Evolutionary conservation across 2,329 filamentous ascomycete species (phyloP).

Genomic region (Colletotrichum somersetense): DNA sequence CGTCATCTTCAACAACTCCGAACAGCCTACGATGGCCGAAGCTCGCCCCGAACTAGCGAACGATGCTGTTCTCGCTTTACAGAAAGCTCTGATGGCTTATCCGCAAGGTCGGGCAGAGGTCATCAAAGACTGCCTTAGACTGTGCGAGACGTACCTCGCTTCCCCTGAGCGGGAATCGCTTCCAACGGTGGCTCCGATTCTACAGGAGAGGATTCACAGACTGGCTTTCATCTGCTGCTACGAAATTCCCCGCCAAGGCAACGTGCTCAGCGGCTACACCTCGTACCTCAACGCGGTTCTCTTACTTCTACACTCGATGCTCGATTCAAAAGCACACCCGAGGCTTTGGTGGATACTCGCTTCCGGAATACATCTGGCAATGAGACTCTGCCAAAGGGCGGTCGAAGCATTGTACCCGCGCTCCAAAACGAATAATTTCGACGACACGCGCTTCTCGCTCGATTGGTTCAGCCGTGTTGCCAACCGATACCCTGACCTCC

Average conservation of each 20-base stretch:
- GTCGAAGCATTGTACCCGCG: slow-evolving; percentile 10
- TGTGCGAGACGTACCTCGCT: slow-evolving; percentile 30
- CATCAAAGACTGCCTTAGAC: slow-evolving; percentile 43
- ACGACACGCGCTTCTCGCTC: slow-evolving; percentile 30
- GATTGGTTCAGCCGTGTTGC: slow-evolving; percentile 38
- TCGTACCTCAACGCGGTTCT: slow-evolving; percentile 53
- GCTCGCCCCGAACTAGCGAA: slow-evolving; percentile 50
- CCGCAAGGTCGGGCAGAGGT: slow-evolving; percentile 53
- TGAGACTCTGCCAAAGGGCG: slow-evolving; percentile 47
- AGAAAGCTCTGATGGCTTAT: slow-evolving; percentile 54
- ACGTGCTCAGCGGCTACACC: slow-evolving; percentile 56
- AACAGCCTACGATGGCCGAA: slow-evolving; percentile 41
- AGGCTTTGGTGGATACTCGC: slow-evolving; percentile 55
- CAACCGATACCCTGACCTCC: slow-evolving; percentile 25
- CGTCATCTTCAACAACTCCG: slow-evolving; percentile 47
- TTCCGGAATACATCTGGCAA: slow-evolving; percentile 50
- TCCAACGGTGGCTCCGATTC: slow-evolving; percentile 16
- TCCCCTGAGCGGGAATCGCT: slow-evolving; percentile 32
- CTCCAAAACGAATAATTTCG: slow-evolving; percentile 23
- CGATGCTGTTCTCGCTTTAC: slow-evolving; percentile 56
- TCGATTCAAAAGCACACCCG: slow-evolving; percentile 51
- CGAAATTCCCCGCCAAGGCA: slow-evolving; percentile 48
- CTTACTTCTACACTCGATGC: slow-evolving; percentile 52
- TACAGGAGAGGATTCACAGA: slow-evolving; percentile 56
- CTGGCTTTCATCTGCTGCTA: slow-evolving; percentile 65